Evolutionary conservation across 2,329 filamentous ascomycete species (phyloP), one percentile per base, ranked within the genome.

Genomic region (Penicillium capsulatum): DNA sequence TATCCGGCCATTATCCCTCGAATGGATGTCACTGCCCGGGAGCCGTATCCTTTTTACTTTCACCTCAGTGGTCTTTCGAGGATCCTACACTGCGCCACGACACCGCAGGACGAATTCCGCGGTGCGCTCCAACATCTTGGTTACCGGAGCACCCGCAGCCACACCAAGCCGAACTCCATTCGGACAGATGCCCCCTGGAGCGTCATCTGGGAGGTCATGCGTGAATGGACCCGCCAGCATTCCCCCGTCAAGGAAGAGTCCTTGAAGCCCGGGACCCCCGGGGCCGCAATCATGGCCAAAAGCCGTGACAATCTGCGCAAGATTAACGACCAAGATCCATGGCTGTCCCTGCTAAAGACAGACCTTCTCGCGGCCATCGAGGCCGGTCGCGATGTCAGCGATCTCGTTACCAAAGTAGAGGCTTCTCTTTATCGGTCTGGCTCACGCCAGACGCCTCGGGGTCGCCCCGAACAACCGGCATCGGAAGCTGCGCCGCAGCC

Each of bases 111-210:
- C 50, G 75, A 83, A 38, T 68, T 98, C 45, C 80, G 86, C 32
- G 91, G 92, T 15, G 92, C 92, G 3, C 70, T 98, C 19, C 75
- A 81, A 15, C 77, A 84, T 44, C 73, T 94, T 1, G 92, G 91
- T 5, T 97, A 94, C 60, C 76, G 77, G 31, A 85, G 85, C 3
- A 86, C 86, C 1, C 80, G 91, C 55, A 94, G 86, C 53, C 92
- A 98, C 64, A 88, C 88, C 54, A 88, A 89, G 51, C 77, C 87
- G 0, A 91, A 90, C 17, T 92, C 86, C 57, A 81, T 97, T 65
- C 94, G 94, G 70, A 97, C 92, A 0, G 81, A 97, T 65, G 92
- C 92, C 10, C 86, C 90, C 0, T 98, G 89, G 89, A 73, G 73
- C 3, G 81, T 87, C 0, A 77, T 98, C 33, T 97, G 92, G 90